phyloP scores from a whole-genome alignment of 2,329 filamentous ascomycete genomes.

The Xylariaceae sp. region DNA sequence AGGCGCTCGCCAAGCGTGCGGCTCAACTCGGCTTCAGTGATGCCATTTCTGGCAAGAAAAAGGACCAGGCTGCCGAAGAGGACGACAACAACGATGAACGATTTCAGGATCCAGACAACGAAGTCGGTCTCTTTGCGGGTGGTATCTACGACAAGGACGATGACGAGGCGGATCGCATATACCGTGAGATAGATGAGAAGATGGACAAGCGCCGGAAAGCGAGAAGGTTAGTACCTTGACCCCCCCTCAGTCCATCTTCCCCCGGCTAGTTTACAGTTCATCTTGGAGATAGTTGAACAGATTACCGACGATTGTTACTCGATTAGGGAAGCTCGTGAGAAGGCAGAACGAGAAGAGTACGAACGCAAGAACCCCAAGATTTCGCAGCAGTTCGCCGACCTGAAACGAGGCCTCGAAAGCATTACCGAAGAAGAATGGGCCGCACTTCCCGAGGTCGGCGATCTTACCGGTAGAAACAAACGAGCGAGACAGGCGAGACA shows the following conservation, averaged over 20 bases:
- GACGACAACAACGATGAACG: slow-evolving; percentile 73
- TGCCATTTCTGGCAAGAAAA: slow-evolving; percentile 56
- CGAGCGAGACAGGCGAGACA: slow-evolving; percentile 76
- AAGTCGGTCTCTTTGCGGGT: slow-evolving; percentile 89
- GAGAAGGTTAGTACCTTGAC: slow-evolving; percentile 66
- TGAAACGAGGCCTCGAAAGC: slow-evolving; percentile 82
- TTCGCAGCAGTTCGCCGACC: slow-evolving; percentile 91
- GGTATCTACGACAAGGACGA: slow-evolving; percentile 97
- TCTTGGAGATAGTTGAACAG: slow-evolving; percentile 60
- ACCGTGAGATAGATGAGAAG: slow-evolving; percentile 90
- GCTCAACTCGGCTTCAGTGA: slow-evolving; percentile 69
- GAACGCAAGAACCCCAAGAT: slow-evolving; percentile 98
- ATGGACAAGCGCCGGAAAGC: slow-evolving; percentile 86
- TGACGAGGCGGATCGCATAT: slow-evolving; percentile 94
- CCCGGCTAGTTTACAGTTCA: slow-evolving; percentile 62
- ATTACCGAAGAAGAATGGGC: slow-evolving; percentile 97
- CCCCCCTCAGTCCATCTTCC: slow-evolving; percentile 25
- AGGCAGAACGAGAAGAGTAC: slow-evolving; percentile 87
- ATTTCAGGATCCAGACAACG: slow-evolving; percentile 95
- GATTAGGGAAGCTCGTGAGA: slow-evolving; percentile 87
- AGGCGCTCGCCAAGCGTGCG: slow-evolving; percentile 89
- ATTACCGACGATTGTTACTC: slow-evolving; percentile 65
- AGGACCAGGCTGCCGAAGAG: slow-evolving; percentile 66
- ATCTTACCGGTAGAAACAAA: slow-evolving; percentile 90
- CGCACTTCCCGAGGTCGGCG: slow-evolving; percentile 88